Base-by-base conservation (phyloP, 345 rosid species). In the Brassica carinata region DNA sequence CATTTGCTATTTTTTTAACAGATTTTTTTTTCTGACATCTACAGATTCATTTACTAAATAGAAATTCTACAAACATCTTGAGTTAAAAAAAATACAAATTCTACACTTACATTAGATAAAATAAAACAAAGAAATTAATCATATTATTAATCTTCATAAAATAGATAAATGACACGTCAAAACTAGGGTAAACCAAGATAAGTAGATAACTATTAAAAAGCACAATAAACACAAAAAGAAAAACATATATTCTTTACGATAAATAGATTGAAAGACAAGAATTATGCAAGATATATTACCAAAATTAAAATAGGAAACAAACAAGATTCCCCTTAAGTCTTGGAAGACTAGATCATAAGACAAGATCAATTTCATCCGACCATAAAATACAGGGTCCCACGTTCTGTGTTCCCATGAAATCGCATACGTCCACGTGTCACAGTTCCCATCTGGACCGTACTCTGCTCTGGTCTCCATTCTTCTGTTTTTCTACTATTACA, bases 341-440 rank as follows among this genome's bases (percentile, higher is more conserved):
- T 2, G 55, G 57, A 64, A 30, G 13, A 29, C 31, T 29, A 29
- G 5, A 26, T 34, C 15, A 19, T 66, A 34, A 9, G 62, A 67
- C 55, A 76, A 55, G 23, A 75, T 72, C 34, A 79, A 72, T 73
- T 40, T 40, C 17, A 79, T 72, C 36, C 36, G 27, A 67, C 68
- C 78, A 45, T 5, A 64, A 30, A 51, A 26, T 53, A 8, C 4
- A 66, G 31, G 82, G 63, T 4, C 72, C 78, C 78, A 73, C 66
- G 69, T 73, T 4, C 34, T 34, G 4, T 30, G 27, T 18, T 18
- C 14, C 2, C 3, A 45, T 7, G 64, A n/a, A 58, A 80, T 80
- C 66, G 0, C 26, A 68, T 15, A 14, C 79, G 75, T 68, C 30
- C 79, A 80, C 79, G 83, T 80, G 83, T 80, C 71, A 33, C 0